A percentile compares a stretch with the other conserved stretches of the same genome.
phyloP scores from a whole-genome alignment of 768 basidiomycete species.

The Boletus tylopilopsis region DNA sequence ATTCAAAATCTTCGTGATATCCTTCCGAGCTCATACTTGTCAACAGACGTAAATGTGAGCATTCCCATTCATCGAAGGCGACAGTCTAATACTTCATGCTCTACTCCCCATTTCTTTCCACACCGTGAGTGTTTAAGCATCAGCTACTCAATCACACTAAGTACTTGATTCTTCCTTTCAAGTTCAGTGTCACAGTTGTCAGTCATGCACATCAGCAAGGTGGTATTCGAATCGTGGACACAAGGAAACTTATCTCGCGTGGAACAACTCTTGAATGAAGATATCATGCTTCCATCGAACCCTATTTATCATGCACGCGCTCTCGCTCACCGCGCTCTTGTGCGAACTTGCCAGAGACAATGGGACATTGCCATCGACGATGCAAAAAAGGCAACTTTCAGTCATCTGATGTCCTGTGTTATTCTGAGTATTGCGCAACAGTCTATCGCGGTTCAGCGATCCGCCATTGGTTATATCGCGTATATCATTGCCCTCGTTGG shows the following conservation, averaged over 20 bases:
- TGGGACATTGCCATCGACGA: slow-evolving; percentile 2
- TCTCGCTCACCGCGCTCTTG: slow-evolving; percentile 2
- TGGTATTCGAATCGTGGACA: not conserved
- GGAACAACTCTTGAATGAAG: slow-evolving; percentile 1
- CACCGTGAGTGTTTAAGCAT: not conserved
- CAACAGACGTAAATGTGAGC: not conserved
- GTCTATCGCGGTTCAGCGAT: slow-evolving; percentile 6
- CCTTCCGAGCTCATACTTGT: not conserved
- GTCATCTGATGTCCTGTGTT: too few species aligned
- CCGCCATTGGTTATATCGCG: slow-evolving; percentile 10
- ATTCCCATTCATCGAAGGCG: too few species aligned
- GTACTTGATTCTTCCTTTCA: not conserved
- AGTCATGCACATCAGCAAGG: not conserved
- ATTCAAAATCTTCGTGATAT: not conserved
- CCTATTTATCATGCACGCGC: not conserved
- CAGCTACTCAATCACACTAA: not conserved
- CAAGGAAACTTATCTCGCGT: not conserved
- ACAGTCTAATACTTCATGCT: not conserved
- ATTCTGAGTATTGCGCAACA: not conserved
- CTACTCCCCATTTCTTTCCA: too few species aligned
- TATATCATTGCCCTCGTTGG: not conserved
- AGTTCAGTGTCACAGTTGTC: not conserved
- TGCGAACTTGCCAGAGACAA: not conserved
- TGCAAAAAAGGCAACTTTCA: not conserved
- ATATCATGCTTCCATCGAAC: not conserved